Evolutionary conservation across 805 yeast species (phyloP), one percentile per base, ranked within the genome.

Genomic region (Yarrowia sp.): DNA sequence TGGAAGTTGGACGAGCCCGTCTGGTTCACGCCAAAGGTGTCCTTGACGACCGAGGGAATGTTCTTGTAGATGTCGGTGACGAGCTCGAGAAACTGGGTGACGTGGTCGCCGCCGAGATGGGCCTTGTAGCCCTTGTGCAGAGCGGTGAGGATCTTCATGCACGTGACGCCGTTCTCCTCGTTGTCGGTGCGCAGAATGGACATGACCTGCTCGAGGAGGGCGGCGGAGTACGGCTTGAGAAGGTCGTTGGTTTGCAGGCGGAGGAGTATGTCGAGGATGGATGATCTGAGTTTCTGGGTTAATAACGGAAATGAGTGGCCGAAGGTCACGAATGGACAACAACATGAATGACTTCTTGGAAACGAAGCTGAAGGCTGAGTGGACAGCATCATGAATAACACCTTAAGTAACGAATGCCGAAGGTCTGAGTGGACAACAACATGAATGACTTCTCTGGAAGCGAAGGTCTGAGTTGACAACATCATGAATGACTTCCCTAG

Each of bases 161-260:
- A 87, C 58, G 90, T 78, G 0, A 91, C 90, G 56, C 98, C 98
- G 72, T 94, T 94, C 65, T 92, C 97, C 73, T 96, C 99, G 71
- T 94, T 94, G 70, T 96, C 99, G 14, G 76, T 78, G 18, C 81
- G 83, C 63, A 93, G 77, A 13, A 87, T 76, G 21, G 77, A 72
- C 68, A 85, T 83, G 61, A 93, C 75, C 9, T 79, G 75, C 33
- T 82, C 85, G 68, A 88, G 76, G 18, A 90, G 79, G 35, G 78
- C 78, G 32, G 76, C 75, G 0, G 92, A 84, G 71, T 84, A 85
- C 0, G 88, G 88, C 69, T 86, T 87, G 69, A 90, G 84, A 1
- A 86, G 80, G 33, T 91, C 97, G 70, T 88, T 91, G 78, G 88
- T 84, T 62, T 89, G 90, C 42, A 91, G 80, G 51, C 97, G 80